Conservation (phyloP, 78 protist species). For the Emiliania huxleyi region DNA sequence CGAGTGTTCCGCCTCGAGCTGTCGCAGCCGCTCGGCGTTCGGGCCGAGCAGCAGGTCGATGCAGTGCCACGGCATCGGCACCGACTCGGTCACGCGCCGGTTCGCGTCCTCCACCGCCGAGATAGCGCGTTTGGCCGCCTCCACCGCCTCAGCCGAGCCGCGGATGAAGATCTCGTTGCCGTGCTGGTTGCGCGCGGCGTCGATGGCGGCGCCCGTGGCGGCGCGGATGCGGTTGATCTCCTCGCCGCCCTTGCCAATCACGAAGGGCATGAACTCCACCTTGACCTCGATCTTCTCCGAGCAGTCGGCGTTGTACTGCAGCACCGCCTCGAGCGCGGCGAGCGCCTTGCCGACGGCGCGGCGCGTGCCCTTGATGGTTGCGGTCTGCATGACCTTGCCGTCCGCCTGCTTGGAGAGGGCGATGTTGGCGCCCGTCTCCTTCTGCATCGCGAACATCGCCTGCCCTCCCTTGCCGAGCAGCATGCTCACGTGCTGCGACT, state of each 20-base stretch:
- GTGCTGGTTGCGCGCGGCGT: background rate
- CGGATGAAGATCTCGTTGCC: background rate
- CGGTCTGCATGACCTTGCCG: background rate
- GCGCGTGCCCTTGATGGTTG: background rate
- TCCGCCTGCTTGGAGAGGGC: background rate
- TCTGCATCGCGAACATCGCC: background rate
- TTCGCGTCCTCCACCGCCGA: background rate
- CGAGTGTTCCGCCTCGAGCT: background rate
- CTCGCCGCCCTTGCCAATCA: background rate
- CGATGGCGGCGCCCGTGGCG: background rate
- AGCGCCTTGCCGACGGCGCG: background rate
- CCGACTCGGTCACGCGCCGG: background rate
- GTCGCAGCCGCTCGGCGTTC: background rate
- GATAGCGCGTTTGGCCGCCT: background rate
- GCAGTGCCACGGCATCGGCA: background rate
- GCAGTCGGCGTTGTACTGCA: background rate
- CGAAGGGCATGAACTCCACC: background rate
- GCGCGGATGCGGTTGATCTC: conserved; percentile 11
- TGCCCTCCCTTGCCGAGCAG: background rate
- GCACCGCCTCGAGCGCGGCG: background rate
- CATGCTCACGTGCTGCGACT: background rate
- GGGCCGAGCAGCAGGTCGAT: background rate
- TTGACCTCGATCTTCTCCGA: background rate
- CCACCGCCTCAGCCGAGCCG: background rate
- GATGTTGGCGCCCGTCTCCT: background rate